phyloP scores from a whole-genome alignment of 1,139 yeast genomes.

The Debaryomyces robertsiae region DNA sequence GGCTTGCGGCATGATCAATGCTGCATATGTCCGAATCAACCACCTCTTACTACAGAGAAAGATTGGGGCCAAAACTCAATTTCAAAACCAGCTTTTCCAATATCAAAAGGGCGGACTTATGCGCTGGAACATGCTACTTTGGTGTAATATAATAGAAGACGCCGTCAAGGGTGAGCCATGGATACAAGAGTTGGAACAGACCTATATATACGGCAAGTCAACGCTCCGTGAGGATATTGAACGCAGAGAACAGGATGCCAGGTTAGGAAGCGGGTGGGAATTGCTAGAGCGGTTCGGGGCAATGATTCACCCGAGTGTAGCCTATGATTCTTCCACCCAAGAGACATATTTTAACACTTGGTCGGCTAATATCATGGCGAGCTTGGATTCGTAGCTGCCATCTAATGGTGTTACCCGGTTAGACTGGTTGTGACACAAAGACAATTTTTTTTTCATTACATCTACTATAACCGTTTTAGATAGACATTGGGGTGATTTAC shows the following conservation, averaged over 20 bases:
- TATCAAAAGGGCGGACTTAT: constrained; percentile 56
- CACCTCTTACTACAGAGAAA: constrained; percentile 44
- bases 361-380: constrained; percentile 20
- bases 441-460: constrained; percentile 9
- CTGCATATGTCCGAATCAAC: constrained; percentile 59
- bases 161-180: constrained; percentile 58
- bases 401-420: neutral
- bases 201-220: constrained; percentile 34
- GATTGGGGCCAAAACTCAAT: constrained; percentile 51
- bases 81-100: constrained; percentile 52
- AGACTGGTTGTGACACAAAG: constrained; percentile 6
- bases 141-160: constrained; percentile 55
- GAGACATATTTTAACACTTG: constrained; percentile 35
- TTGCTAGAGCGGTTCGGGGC: constrained; percentile 35
- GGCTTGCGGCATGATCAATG: constrained; percentile 64
- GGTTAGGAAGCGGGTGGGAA: constrained; percentile 38
- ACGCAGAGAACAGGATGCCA: constrained; percentile 30
- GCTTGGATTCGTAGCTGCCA: constrained; percentile 6
- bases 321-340: constrained; percentile 33
- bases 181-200: constrained; percentile 49
- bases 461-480: constrained; percentile 6
- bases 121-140: constrained; percentile 49
- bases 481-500: constrained; percentile 4
- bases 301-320: constrained; percentile 38
- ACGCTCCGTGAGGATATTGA: constrained; percentile 23